These are phyloP conservation scores for Pleurozium schreberi DNA, from an alignment of 225 moss, liverwort and hornwort genomes.

Conservation along the genomic window DNA sequence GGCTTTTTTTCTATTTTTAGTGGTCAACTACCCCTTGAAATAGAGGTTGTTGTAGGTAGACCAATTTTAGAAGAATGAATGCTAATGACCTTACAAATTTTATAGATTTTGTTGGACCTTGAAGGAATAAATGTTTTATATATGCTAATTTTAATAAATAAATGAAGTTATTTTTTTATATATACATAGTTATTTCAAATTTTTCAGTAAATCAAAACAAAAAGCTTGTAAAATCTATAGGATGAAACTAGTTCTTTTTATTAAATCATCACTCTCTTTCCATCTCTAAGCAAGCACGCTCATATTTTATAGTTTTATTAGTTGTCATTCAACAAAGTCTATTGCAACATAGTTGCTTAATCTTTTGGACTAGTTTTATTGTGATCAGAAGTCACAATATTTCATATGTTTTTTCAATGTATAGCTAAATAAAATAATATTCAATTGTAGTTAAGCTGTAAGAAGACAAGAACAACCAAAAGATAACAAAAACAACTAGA, in stretches of 20 bases:
- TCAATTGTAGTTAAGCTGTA: not conserved
- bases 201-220: not conserved
- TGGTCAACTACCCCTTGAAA: not conserved
- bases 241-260: not conserved
- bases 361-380: not conserved
- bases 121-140: not conserved
- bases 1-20: not conserved
- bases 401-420: not conserved
- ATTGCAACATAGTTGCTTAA: not conserved
- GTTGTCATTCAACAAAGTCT: not conserved
- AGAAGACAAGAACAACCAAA: not conserved
- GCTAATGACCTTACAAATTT: not conserved
- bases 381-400: not conserved
- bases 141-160: no score
- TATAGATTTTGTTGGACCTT: not conserved
- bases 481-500: not conserved
- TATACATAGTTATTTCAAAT: not conserved
- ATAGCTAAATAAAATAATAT: not conserved
- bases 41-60: not conserved
- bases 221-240: not conserved
- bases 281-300: accelerated
- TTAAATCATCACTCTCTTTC: not conserved
- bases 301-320: not conserved
- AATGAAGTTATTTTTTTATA: accelerated
- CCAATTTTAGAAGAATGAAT: not conserved